Base-by-base conservation (phyloP, 768 basidiomycete species). In the Boletales sp. region DNA sequence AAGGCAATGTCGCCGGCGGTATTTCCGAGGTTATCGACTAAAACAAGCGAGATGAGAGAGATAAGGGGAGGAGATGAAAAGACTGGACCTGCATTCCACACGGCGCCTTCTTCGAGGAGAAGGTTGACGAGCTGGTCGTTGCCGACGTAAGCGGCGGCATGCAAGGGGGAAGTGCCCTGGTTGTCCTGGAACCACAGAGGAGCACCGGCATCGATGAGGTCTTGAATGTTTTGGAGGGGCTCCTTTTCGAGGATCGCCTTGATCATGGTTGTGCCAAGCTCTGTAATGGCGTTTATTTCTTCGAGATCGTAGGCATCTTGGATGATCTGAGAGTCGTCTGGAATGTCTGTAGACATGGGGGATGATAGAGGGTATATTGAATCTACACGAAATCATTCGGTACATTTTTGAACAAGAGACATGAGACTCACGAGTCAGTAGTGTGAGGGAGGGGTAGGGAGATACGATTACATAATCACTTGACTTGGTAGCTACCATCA, bases 1-100 rank as follows among this genome's bases (percentile, higher is more conserved):
- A 93, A 73, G 11, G 93, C 87, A 44, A 98, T 81, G 58, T 97
- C 95, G 9, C 85, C 94, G 1, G 96, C 90, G 8, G 92, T 95
- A 59, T 86, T 81, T 37, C 82, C 80, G 50, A 84, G 68, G 51
- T 84, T 77, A 63, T 96, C 92, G 55, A 88, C 92, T 88, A 43
- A 54, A 19, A 25, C 13, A 17, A 2, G 30, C 1, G 25, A 7
- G n/a, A 48, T 48, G 34, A 48, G 34, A 41, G 41, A 5, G 34
- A 5, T n/a, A 4, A 12, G 19, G 15, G 28, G 12, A 8, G 7
- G 8, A 41, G 54, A 44, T n/a, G 49, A 6, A n/a, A 38, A 25
- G 33, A 43, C 63, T 76, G 54, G 56, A 83, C 92, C 83, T 59
- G 89, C 78, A 67, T 94, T 96, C 96, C 96, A 99, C 0, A 92